Percentiles rank a stretch among this genome's conserved stretches.
phyloP scores from a whole-genome alignment of 2,329 filamentous ascomycete species.

The Claviceps sorghi region DNA sequence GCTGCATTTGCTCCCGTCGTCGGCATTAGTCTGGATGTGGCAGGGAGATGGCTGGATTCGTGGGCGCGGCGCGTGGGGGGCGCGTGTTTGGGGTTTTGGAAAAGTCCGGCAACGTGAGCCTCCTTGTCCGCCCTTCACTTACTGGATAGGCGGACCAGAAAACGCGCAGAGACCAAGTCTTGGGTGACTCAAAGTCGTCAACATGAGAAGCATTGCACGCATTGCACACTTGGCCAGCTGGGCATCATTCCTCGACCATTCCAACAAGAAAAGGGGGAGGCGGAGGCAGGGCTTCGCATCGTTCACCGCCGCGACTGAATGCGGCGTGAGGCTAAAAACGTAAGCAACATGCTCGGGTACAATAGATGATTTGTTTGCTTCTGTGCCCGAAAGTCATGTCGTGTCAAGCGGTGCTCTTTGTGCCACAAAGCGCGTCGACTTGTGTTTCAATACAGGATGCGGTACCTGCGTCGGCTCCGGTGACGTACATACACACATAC shows the following conservation, averaged over 20 bases:
- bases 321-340: not conserved
- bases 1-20: not conserved
- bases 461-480: not conserved
- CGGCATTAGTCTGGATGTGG: slow-evolving; percentile 1
- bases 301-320: not conserved
- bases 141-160: no score
- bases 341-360: not conserved
- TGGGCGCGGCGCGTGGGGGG: no score
- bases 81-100: no score
- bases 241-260: no score
- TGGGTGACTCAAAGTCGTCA: no score
- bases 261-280: no score
- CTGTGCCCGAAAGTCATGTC: not conserved
- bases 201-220: no score
- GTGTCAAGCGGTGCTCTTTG: not conserved
- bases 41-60: not conserved
- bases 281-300: no score
- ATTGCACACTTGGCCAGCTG: no score
- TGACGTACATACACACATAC: not conserved
- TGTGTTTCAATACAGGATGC: not conserved
- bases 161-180: no score
- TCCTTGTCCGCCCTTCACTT: no score
- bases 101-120: no score
- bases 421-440: slow-evolving; percentile 1
- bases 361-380: not conserved